Base-by-base conservation (phyloP, 192 early-diverging fungal genomes). In the Coemansia sp. region DNA sequence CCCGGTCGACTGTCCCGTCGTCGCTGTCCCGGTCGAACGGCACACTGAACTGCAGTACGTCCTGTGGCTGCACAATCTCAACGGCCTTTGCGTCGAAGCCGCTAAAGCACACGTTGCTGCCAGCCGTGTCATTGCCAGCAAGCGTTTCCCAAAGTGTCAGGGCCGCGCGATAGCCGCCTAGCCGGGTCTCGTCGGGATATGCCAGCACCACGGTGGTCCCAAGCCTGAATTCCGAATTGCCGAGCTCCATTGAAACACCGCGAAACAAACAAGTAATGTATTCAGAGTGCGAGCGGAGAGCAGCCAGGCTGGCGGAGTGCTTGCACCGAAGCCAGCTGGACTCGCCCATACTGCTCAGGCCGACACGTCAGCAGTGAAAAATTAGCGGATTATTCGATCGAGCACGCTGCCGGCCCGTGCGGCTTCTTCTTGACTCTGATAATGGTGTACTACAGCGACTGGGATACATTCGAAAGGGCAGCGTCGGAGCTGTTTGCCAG, bases 141-240 rank as follows among this genome's bases (percentile, higher is more conserved):
- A 75, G 49, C 12, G 26, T 9, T 21, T 12, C 30, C 55, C 64
- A 62, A 5, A 75, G 64, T 19, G 35, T 56, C 15, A 75, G 56
- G 14, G 56, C 71, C 25, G 71, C 60, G 21, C 71, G 71, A 43
- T 67, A 75, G 22, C 71, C 71, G 27, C 55, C 71, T 19, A 67
- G 42, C 42, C 71, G 50, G 28, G 71, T 75, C 29, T 55, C 39
- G 45, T 75, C 71, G 2, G 71, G 64, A 34, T 67, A 75, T 23
- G 71, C 71, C 11, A 75, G 52, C 20, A 75, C 57, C 7, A 56
- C 71, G 0, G 64, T 67, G 19, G 20, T 50, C 8, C 59, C 58
- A 34, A 75, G 55, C 38, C 42, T 56, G 40, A 63, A 63, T 9
- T 53, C 38, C 3, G 70, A 29, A 36, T 61, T 52, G 27, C 35